Evolutionary conservation across 768 basidiomycete species (phyloP), one percentile per base, ranked within the genome.

Genomic region (Trametes sanguinea): DNA sequence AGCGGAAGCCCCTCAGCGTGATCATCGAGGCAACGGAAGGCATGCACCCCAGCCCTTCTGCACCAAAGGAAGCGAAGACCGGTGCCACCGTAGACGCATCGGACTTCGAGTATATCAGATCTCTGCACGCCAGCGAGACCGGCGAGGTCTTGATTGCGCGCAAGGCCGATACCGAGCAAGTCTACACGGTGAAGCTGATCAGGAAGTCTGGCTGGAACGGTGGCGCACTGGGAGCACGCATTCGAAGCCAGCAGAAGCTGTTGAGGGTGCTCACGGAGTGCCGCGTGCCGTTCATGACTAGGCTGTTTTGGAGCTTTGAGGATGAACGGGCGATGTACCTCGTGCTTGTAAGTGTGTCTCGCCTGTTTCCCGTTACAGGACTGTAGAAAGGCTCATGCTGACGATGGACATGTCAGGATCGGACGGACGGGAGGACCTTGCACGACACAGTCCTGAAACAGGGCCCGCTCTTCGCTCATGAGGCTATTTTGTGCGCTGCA

Each of bases 401-500:
- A 67, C 64, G 2, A 62, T 37, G 11, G n/a, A 6, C 2, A 10
- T 1, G n/a, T 29, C 32, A 64, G 63, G 54, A 60, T 22, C 33
- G 54, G 14, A 64, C 50, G 3, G 63, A 57, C 11, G 61, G 47
- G 9, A 42, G 51, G 17, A 58, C 22, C 17, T 35, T 66, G 16
- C 54, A 29, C 29, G 57, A 11, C 16, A 48, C 44, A 1, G 52
- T 66, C 13, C 51, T 54, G 29, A 40, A 37, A 2, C 37, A 75
- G 47, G 81, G 78, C 0, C 64, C 74, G 1, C 59, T 84, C 7
- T 65, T 68, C 8, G 68, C 75, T 5, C 69, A 76, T 4, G 74
- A 76, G 13, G 76, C 77, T 1, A 67, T 72, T 16, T 76, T 81
- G 51, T 82, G 80, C 63, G 80, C 80, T 5, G 76, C 78, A 35